Conservation (phyloP, 1,139 yeast species). For the Blastobotrys aristatus region DNA sequence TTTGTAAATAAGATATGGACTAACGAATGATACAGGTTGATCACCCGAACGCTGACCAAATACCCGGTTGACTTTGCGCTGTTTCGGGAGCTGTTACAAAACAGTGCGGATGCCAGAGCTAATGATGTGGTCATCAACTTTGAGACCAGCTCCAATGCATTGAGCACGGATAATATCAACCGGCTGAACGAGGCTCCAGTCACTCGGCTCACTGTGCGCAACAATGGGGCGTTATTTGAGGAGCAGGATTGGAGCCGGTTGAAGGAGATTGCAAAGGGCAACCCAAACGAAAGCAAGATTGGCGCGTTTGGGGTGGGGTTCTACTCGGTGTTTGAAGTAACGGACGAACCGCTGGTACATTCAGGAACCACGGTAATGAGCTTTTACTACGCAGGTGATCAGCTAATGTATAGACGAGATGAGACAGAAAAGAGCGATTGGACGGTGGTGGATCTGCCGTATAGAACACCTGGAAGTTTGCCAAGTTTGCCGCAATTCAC, state of each 20-base stretch:
- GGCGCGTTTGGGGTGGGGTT: constrained; percentile 99
- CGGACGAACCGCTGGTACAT: constrained; percentile 54
- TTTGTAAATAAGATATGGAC: too few species aligned
- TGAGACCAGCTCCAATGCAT: constrained; percentile 16
- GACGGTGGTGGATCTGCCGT: constrained; percentile 39
- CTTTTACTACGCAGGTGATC: constrained; percentile 39
- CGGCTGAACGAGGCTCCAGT: constrained; percentile 30
- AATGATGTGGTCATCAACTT: constrained; percentile 34
- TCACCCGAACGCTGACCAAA: constrained; percentile 39
- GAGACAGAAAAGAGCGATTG: constrained; percentile 30
- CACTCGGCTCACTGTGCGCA: constrained; percentile 32
- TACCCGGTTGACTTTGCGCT: constrained; percentile 41
- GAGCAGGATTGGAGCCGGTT: constrained; percentile 40
- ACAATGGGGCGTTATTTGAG: constrained; percentile 36
- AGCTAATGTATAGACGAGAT: constrained; percentile 34
- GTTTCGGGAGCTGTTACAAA: constrained; percentile 38
- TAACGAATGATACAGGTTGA: constrained; percentile 31
- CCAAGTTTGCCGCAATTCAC: constrained; percentile 36
- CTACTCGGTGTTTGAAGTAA: constrained; percentile 95
- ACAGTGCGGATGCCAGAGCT: constrained; percentile 41
- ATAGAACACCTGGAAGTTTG: constrained; percentile 28
- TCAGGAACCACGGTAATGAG: constrained; percentile 38
- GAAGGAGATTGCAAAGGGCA: constrained; percentile 41
- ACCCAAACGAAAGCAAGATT: constrained; percentile 91
- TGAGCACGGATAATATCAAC: constrained; percentile 18